Evolutionary conservation across 2,329 filamentous ascomycete species (phyloP), one percentile per base, ranked within the genome.

Genomic region (Monosporascus sp.): DNA sequence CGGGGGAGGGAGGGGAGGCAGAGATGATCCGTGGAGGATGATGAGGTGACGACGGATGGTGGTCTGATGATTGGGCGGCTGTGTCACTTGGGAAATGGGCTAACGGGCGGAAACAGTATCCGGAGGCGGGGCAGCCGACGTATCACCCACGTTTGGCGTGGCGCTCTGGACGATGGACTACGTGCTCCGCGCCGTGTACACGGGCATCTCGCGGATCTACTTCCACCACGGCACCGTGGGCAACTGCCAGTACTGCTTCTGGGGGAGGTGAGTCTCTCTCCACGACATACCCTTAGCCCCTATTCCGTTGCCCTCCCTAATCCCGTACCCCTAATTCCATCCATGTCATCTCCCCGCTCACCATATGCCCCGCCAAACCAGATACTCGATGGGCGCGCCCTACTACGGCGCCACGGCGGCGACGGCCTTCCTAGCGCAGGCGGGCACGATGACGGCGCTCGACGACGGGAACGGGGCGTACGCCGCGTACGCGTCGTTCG

Each of bases 181-280:
- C 62, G 60, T 66, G 59, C 58, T 73, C 3, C 68, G 68, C 5
- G 68, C 69, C 0, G 62, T 67, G 17, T 65, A 65, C 37, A 67
- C 61, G 60, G 71, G 70, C 56, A 69, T 74, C 37, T 69, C 70
- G 16, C 65, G 70, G n/a, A 65, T 66, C 0, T 80, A 79, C 57
- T 81, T 80, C 68, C 79, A 81, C 59, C 74, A 77, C 14, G 73
- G 78, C 16, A 81, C 79, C 0, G 72, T 81, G 8, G 77, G 76
- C 3, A 76, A 78, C 60, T 80, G 78, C 66, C 64, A 69, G 62
- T 65, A 60, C 41, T 57, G 44, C 19, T 68, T 68, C 52, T 68
- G 62, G 62, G 64, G 64, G 26, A 46, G 43, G 43, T 46, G 24
- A 27, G 43, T 41, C 38, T 20, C 14, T 20, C 9, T 40, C 27